phyloP scores from a whole-genome alignment of 352 stramenopile species.

The Elongisporangium anandrum region DNA sequence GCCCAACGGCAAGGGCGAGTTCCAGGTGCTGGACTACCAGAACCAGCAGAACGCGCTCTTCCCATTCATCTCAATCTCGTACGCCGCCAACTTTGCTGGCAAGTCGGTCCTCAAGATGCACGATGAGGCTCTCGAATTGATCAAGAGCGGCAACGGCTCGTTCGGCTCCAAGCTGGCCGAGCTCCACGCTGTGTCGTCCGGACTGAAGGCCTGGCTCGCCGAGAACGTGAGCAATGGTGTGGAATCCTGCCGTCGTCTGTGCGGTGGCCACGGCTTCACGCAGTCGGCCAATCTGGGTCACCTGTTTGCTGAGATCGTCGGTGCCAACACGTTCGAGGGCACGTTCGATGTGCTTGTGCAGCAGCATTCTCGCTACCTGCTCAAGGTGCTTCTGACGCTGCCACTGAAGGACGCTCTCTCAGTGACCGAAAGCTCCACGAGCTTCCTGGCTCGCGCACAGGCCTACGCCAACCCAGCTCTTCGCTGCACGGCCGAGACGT shows the following conservation, averaged over 20 bases:
- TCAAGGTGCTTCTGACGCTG: constrained; percentile 20
- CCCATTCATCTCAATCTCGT: constrained; percentile 18
- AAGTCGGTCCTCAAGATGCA: constrained; percentile 13
- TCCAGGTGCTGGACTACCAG: constrained; percentile 29
- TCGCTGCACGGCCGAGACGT: constrained; percentile 24
- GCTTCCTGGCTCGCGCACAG: constrained; percentile 35
- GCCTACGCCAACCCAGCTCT: constrained; percentile 18
- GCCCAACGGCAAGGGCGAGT: constrained; percentile 17
- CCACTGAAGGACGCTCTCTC: constrained; percentile 4
- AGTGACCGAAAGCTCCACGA: constrained; percentile 6
- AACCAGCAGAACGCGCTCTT: constrained; percentile 25
- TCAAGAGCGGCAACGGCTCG: constrained; percentile 15
- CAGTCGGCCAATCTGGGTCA: constrained; percentile 9
- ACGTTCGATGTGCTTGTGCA: constrained; percentile 57
- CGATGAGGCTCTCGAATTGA: constrained; percentile 11
- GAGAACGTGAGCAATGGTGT: constrained; percentile 28
- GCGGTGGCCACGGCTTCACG: constrained; percentile 14
- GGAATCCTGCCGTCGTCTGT: constrained; percentile 20
- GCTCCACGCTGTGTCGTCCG: constrained; percentile 25
- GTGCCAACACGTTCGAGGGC: constrained; percentile 44
- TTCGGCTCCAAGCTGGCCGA: constrained; percentile 22
- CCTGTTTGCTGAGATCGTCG: constrained; percentile 32
- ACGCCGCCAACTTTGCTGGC: constrained; percentile 20
- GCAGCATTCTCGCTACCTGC: constrained; percentile 41
- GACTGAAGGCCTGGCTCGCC: constrained; percentile 33